Base-by-base conservation (phyloP, 768 basidiomycete genomes). In the Russula olivacea region DNA sequence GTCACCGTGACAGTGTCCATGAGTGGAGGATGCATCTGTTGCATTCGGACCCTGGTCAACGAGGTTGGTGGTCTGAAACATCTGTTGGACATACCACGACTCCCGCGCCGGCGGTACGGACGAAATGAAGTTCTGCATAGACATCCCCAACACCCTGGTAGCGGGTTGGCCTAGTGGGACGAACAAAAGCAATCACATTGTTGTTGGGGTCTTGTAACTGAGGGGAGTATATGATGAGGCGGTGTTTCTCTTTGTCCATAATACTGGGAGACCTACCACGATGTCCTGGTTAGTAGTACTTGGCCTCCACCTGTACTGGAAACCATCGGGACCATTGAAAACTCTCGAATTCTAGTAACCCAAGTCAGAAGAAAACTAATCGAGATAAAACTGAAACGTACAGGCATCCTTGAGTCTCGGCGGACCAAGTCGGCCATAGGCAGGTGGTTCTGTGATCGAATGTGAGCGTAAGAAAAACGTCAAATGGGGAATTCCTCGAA, bases 1-100 rank as follows among this genome's bases (percentile, higher is more conserved):
- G 90, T 90, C 68, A 93, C 84, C 30, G 87, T 87, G 64, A 93
- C 89, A 50, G 83, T 85, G 78, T 93, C 89, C 91, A 93, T 93
- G 74, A 93, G 86, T 68, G 91, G 91, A 56, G 89, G 90, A 72
- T 91, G 90, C 79, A 84, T 88, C 89, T 91, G 71, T 57, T 62
- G 55, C 43, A 59, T 58, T 43, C n/a, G 48, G 54, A 21, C 53
- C 55, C 21, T 47, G 30, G 58, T 63, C 60, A 65, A 57, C 32
- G 59, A 52, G 5, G 51, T 47, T 45, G 61, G 61, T 52, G 61
- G 66, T 50, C 55, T 48, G 67, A 61, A 49, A 54, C 49, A 61
- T 52, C 14, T 30, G 23, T 55, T 57, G 47, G 67, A 67, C 72
- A 75, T 76, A 91, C 91, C 76, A 93, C 88, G 61, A 89, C 89